These are phyloP conservation scores for Zygotorulaspora chibaensis DNA, from an alignment of 805 yeast genomes.

Conservation along the genomic window DNA sequence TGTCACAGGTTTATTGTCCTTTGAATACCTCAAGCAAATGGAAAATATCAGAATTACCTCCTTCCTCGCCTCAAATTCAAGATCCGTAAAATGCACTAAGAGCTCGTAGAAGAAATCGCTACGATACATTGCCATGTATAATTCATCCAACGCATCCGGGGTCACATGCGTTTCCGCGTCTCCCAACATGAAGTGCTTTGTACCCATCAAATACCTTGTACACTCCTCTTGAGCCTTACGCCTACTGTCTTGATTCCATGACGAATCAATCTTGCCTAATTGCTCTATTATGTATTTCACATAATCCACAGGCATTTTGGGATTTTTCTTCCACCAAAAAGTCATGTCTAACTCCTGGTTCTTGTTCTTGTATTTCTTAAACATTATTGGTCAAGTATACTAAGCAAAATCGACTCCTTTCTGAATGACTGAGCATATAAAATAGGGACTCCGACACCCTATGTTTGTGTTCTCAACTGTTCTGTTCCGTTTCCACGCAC, in stretches of 20 bases:
- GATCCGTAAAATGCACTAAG: slow-evolving; percentile 51
- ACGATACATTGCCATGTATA: slow-evolving; percentile 75
- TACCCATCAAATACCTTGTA: slow-evolving; percentile 56
- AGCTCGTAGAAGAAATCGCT: slow-evolving; percentile 65
- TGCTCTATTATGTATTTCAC: slow-evolving; percentile 73
- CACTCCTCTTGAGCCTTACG: slow-evolving; percentile 68
- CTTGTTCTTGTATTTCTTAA: slow-evolving; percentile 28
- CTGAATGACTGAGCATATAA: too few species aligned
- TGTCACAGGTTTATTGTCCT: slow-evolving; percentile 75
- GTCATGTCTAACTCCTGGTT: slow-evolving; percentile 55
- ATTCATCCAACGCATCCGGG: slow-evolving; percentile 69
- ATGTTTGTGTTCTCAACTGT: background rate
- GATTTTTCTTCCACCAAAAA: slow-evolving; percentile 84
- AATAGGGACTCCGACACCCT: background rate
- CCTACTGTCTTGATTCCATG: slow-evolving; percentile 32
- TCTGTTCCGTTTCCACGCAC: background rate
- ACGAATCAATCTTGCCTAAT: slow-evolving; percentile 53
- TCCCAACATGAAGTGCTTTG: slow-evolving; percentile 60
- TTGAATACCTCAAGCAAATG: slow-evolving; percentile 71
- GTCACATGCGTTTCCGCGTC: slow-evolving; percentile 50
- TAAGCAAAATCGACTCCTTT: too few species aligned
- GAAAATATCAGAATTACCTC: slow-evolving; percentile 71
- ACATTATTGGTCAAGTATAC: slow-evolving; percentile 13
- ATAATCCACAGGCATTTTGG: slow-evolving; percentile 83
- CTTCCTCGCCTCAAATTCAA: slow-evolving; percentile 88